phyloP scores from a whole-genome alignment of 208 protist genomes.

The Trypanosoma vivax region DNA sequence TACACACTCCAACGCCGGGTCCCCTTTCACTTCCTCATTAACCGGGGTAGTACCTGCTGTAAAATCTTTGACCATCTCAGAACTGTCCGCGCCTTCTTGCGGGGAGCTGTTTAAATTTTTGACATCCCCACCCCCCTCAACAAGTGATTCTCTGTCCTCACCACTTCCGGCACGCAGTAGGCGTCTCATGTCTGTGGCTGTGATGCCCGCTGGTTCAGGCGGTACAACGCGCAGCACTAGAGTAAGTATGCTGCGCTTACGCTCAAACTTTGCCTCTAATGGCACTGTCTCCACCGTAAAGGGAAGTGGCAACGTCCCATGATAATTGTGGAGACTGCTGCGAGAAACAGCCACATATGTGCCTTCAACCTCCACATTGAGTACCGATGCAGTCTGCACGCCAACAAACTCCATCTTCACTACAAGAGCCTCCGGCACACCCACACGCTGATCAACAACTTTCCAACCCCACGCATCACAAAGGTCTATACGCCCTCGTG shows the following conservation, averaged over 20 bases:
- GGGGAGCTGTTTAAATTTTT: too few relatives aligned
- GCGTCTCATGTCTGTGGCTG: constrained; percentile 27
- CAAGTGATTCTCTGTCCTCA: constrained; percentile 6
- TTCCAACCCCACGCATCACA: constrained; percentile 76
- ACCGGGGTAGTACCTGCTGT: neutral
- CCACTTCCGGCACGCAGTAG: constrained; percentile 18
- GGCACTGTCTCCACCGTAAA: constrained; percentile 70
- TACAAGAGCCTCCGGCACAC: constrained; percentile 71
- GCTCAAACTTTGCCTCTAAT: constrained; percentile 60
- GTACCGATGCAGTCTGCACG: constrained; percentile 32
- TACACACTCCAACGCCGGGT: neutral
- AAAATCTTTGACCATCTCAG: too few relatives aligned
- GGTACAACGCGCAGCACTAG: constrained; percentile 70
- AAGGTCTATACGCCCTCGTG: constrained; percentile 77
- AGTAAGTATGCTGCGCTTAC: constrained; percentile 40
- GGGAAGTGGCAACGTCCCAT: constrained; percentile 61
- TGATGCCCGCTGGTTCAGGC: constrained; percentile 29
- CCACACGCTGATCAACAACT: constrained; percentile 61
- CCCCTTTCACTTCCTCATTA: neutral
- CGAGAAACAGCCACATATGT: constrained; percentile 36
- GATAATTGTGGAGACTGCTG: constrained; percentile 37
- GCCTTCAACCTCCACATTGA: constrained; percentile 60
- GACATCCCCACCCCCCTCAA: neutral
- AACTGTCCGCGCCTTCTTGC: too few relatives aligned
- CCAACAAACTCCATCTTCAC: constrained; percentile 69